Base-by-base conservation (phyloP, 768 basidiomycete species). In the Termitomyces heimii region DNA sequence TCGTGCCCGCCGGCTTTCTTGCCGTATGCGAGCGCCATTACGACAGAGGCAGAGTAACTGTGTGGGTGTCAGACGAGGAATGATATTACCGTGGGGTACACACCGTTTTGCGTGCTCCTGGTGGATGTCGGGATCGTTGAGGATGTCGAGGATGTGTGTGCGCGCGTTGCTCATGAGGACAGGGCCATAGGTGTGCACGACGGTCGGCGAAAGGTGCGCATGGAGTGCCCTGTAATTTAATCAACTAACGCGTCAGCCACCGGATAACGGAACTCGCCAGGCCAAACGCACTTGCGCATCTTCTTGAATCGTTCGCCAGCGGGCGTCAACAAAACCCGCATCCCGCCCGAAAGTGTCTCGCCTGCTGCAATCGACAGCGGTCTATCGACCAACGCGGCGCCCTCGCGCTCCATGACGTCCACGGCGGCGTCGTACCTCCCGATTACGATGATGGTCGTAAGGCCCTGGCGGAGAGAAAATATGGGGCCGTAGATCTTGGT, bases 351-450 rank as follows among this genome's bases (percentile, higher is more conserved):
- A 4, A 85, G 62, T 0, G 82, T 79, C 58, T 85, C 83, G 5
- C 84, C 84, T 0, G 79, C 84, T 1, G 84, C 76, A 44, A 86
- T 82, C 13, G 72, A 74, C 3, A 71, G 67, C 22, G 84, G 84
- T 50, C 84, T 71, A 62, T 85, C 84, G 0, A 77, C 79, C n/a
- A 81, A 67, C 4, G 73, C 60, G 4, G 79, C 77, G n/a, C 84
- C 84, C 60, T 85, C 81, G 52, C 81, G 81, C 63, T 86, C 84
- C 83, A 86, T 82, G 55, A 86, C 79, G 22, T 86, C 83, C 0
- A 84, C 75, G 0, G 84, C 83, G 37, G 82, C 83, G 66, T 84
- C 67, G 50, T 81, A 65, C 3, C 81, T 70, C 0, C 80, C 79
- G 29, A 83, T 73, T 46, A 85, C 72, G 55, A 82, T 66, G 44